Percentiles rank a stretch among this genome's conserved stretches.
These are phyloP conservation scores for Pseudomassariella vexata DNA, from an alignment of 2,329 filamentous ascomycete genomes.

Conservation along the genomic window DNA sequence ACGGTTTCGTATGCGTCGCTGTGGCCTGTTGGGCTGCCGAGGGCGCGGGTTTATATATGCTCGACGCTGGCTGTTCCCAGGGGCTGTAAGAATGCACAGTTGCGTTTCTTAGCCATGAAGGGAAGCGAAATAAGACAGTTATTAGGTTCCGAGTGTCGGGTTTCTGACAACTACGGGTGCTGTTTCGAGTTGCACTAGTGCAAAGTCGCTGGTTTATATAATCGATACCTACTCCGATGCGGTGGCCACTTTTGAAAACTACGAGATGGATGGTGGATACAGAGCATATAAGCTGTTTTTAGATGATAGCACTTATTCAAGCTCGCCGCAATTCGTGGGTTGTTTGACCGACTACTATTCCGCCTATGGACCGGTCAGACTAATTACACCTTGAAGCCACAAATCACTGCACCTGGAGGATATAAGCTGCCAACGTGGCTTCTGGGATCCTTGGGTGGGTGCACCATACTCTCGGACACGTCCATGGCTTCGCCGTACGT, in stretches of 20 bases:
- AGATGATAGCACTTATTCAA: constrained; percentile 12
- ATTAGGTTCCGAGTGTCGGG: constrained; percentile 12
- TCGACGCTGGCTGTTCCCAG: constrained; percentile 10
- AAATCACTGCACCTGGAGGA: constrained; percentile 27
- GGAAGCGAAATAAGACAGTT: constrained; percentile 12
- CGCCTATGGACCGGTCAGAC: constrained; percentile 14
- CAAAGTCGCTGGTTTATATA: constrained; percentile 7
- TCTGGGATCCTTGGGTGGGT: constrained; percentile 20
- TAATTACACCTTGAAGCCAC: constrained; percentile 21
- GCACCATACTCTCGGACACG: constrained; percentile 27
- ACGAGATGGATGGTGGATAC: constrained; percentile 7
- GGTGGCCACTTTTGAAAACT: constrained; percentile 6
- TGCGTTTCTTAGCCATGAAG: constrained; percentile 6
- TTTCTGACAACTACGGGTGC: constrained; percentile 10
- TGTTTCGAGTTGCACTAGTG: constrained; percentile 6
- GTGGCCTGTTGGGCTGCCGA: constrained; percentile 12
- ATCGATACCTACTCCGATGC: constrained; percentile 11
- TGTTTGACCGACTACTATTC: constrained; percentile 17
- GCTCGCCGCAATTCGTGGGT: constrained; percentile 8
- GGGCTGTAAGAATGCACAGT: constrained; percentile 10
- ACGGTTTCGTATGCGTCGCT: constrained; percentile 12
- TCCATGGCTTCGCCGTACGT: constrained; percentile 30
- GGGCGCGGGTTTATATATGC: constrained; percentile 9
- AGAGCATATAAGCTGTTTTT: constrained; percentile 13
- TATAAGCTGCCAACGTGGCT: constrained; percentile 28